Evolutionary conservation across 129 eudicot species (phyloP).

Genomic region (Lactuca sativa): DNA sequence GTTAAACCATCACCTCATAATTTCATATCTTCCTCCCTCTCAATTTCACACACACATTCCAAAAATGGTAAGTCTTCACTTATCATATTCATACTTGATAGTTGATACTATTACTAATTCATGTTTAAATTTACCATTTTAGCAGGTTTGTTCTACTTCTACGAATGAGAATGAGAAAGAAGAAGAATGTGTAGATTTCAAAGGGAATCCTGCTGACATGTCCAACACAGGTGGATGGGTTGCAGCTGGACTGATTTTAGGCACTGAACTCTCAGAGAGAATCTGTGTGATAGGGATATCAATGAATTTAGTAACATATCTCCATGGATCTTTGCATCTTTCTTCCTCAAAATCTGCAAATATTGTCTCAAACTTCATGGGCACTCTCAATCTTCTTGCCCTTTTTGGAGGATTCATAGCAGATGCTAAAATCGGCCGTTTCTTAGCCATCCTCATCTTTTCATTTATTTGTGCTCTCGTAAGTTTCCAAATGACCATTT

Average conservation of each 20-base stretch:
- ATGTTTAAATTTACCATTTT: constrained; percentile 9
- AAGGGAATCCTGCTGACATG: constrained; percentile 68
- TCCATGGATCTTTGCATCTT: constrained; percentile 68
- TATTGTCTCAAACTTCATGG: constrained; percentile 79
- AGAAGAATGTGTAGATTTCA: constrained; percentile 50
- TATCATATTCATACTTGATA: neutral
- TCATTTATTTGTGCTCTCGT: constrained; percentile 68
- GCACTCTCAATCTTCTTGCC: constrained; percentile 69
- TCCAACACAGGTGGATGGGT: constrained; percentile 91
- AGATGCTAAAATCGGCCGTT: constrained; percentile 85
- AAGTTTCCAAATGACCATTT: constrained; percentile 21
- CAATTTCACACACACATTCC: constrained; percentile 2
- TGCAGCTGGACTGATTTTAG: constrained; percentile 91
- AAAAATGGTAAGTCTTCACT: constrained; percentile 14
- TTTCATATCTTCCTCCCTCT: neutral
- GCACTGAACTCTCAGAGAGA: constrained; percentile 84
- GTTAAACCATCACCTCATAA: neutral
- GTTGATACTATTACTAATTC: constrained; percentile 16
- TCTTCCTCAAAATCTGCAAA: constrained; percentile 71
- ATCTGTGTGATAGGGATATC: constrained; percentile 72
- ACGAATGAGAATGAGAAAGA: constrained; percentile 10
- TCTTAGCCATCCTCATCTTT: constrained; percentile 54
- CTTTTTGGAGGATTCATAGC: constrained; percentile 81
- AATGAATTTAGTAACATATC: constrained; percentile 78
- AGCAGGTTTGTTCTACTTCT: constrained; percentile 51